phyloP scores from a whole-genome alignment of 345 rosid genomes.

The Eucalyptus caleyi region DNA sequence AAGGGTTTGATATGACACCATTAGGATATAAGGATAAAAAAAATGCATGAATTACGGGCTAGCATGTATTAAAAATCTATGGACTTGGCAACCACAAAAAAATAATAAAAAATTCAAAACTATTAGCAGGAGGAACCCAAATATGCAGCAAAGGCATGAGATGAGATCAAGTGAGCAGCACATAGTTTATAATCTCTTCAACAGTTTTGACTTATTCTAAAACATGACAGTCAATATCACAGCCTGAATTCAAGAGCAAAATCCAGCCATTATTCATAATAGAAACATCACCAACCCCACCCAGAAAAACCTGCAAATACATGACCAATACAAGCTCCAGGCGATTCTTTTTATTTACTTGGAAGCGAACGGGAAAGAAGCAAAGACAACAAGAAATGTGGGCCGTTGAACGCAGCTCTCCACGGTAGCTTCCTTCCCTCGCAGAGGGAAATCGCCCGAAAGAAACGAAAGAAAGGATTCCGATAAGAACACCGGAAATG shows the following conservation, averaged over 20 bases:
- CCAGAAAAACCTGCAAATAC: not conserved
- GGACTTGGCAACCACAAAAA: not conserved
- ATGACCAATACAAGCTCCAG: not conserved
- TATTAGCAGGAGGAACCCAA: not conserved
- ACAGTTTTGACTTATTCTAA: not conserved
- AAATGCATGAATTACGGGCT: not conserved
- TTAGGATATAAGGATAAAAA: not conserved
- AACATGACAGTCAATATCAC: not conserved
- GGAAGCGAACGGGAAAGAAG: not conserved
- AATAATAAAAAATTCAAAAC: not conserved
- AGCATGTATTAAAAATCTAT: not conserved
- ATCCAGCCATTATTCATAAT: not conserved
- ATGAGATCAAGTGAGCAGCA: not conserved
- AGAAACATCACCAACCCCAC: not conserved
- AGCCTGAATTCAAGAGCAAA: not conserved
- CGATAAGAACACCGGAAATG: constrained; percentile 10
- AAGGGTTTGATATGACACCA: not conserved
- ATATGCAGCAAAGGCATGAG: not conserved
- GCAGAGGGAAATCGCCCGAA: not conserved
- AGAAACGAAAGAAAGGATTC: not conserved
- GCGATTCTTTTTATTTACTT: not conserved
- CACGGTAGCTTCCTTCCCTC: not conserved
- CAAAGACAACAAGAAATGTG: not conserved
- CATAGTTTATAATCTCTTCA: not conserved
- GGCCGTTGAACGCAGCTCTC: not conserved